phyloP scores from a whole-genome alignment of 2,329 filamentous ascomycete genomes.

The Aschersonia sp. region DNA sequence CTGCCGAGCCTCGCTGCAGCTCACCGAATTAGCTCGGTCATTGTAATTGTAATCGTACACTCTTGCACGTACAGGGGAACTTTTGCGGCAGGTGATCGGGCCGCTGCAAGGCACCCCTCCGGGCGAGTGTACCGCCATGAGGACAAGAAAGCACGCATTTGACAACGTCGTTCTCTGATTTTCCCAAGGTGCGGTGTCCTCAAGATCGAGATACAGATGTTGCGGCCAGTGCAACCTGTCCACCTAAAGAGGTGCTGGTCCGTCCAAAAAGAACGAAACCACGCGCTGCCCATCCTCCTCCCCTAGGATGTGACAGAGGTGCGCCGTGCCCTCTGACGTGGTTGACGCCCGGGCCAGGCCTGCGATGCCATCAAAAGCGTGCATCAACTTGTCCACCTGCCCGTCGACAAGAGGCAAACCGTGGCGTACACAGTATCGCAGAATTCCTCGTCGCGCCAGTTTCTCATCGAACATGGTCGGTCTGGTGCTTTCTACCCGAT shows the following conservation, averaged over 20 bases:
- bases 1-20: no score
- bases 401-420: slow-evolving; percentile 12
- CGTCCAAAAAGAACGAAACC: not conserved
- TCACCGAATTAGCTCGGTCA: no score
- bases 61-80: no score
- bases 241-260: not conserved
- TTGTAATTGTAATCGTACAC: no score
- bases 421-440: slow-evolving; percentile 9
- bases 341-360: slow-evolving; percentile 10
- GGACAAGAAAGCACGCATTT: no score
- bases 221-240: not conserved
- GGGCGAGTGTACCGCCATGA: no score
- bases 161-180: no score
- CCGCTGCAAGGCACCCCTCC: no score
- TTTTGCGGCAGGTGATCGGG: no score
- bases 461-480: not conserved
- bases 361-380: not conserved
- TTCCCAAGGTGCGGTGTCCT: no score
- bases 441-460: not conserved
- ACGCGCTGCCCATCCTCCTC: not conserved
- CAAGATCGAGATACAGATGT: no score
- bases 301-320: slow-evolving; percentile 15
- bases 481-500: not conserved
- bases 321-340: slow-evolving; percentile 6
- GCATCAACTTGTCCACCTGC: slow-evolving; percentile 3